phyloP scores from a whole-genome alignment of 805 yeast genomes.

The Candida xiaguanensis region DNA sequence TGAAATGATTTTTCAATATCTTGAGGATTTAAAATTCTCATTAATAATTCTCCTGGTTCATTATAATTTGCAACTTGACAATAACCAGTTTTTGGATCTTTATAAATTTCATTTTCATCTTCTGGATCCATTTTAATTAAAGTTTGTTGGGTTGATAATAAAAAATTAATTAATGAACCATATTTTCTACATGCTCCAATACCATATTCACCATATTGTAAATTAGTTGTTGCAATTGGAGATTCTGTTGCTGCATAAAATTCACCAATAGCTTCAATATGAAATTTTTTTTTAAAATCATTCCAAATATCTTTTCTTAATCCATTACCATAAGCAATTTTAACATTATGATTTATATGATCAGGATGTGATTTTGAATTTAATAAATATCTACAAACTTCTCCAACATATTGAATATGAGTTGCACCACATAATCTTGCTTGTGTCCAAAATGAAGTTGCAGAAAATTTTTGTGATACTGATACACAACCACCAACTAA shows the following conservation, averaged over 20 bases:
- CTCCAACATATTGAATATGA: constrained; percentile 91
- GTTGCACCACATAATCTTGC: constrained; percentile 68
- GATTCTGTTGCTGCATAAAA: constrained; percentile 93
- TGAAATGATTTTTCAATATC: constrained; percentile 77
- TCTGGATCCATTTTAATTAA: constrained; percentile 76
- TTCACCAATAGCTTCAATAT: constrained; percentile 75
- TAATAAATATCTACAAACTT: constrained; percentile 81
- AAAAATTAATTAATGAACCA: constrained; percentile 54
- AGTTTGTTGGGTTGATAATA: constrained; percentile 51
- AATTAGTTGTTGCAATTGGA: constrained; percentile 80
- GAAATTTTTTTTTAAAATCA: constrained; percentile 72
- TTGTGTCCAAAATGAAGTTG: constrained; percentile 87
- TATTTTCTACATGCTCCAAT: constrained; percentile 86
- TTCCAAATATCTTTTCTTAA: constrained; percentile 85
- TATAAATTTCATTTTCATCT: constrained; percentile 66
- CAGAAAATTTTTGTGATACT: constrained; percentile 76
- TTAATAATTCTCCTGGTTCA: constrained; percentile 86
- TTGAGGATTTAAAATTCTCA: constrained; percentile 62
- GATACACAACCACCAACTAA: constrained; percentile 71
- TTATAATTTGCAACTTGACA: constrained; percentile 50
- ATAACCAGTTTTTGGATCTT: constrained; percentile 62
- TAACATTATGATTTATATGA: constrained; percentile 58
- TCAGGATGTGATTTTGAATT: constrained; percentile 63
- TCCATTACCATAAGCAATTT: constrained; percentile 87
- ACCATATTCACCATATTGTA: constrained; percentile 75